Base-by-base conservation (phyloP, 371 early-diverging fungal genomes). In the Mortierella sp. region DNA sequence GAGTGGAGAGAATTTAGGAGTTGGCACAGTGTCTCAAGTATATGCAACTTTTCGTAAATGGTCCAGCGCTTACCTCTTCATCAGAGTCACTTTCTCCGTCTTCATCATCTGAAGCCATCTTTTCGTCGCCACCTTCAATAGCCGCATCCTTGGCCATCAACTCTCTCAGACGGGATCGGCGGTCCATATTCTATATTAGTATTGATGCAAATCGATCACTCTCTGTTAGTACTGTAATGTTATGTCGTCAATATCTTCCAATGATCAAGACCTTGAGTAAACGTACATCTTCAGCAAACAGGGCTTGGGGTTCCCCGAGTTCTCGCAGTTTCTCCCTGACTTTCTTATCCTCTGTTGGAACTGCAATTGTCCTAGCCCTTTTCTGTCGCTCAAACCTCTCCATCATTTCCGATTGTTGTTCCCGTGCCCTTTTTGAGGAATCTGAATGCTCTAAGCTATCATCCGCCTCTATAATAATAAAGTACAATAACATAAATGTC, bases 241-340 rank as follows among this genome's bases (percentile, higher is more conserved):
- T 2, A 12, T 43, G 9, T 12, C 9, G 14, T 1, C 9, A 43
- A 43, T 3, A 58, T 58, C 32, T 18, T 55, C 60, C 35, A 16
- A 5, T 26, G 37, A 11, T 22, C n/a, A 14, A 54, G 18, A 20
- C 35, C 18, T 0, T 11, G 14, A 16, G 11, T 9, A 5, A 18
- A 76, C 86, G 76, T 93, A 95, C 96, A 49, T 96, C 97, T 91
- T 98, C 98, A 52, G 93, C 98, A 79, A 98, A 98, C 2, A 97
- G 85, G 70, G 96, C 96, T 64, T 94, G 91, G 0, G 98, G 98
- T 64, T 97, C 94, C 2, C 89, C 91, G 47, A 93, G 84, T 45
- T 95, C 93, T 61, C 96, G 87, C 58, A 98, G 87, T 64, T 89
- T 84, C 43, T 86, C 86, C 24, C 95, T 85, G 28, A 98, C 98